Evolutionary conservation across 2,329 filamentous ascomycete species (phyloP), one percentile per base, ranked within the genome.

Genomic region (Phialophora macrospora): DNA sequence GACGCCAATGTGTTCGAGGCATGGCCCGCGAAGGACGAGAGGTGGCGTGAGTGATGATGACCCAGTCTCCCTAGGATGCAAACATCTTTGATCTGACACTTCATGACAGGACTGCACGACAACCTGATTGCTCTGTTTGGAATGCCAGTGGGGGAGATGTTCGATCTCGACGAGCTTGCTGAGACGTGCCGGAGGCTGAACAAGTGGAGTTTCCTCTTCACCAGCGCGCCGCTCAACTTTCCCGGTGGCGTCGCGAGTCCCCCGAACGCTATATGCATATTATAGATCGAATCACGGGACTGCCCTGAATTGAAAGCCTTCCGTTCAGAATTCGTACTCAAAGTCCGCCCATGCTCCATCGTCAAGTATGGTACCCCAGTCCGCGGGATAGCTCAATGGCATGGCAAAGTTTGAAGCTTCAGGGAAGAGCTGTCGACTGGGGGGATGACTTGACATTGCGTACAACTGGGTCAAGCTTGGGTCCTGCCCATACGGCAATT

Each of bases 1-100:
- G 89, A 92, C 73, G 78, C 82, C 17, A 84, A 83, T 24, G 81
- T 83, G 0, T 90, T 91, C 68, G 89, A 92, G 77, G 82, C 84
- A 0, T 85, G 86, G 76, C 87, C 88, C 1, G 83, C 85, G 14
- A 61, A 66, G 48, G 57, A 63, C 17, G 63, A 67, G 17, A 55
- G 34, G 52, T 63, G 46, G 28, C 46, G 62, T 63, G 46, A 55
- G 65, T 41, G 14, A 30, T n/a, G 68, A 8, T 67, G 6, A n/a
- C 38, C 7, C 22, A 26, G 17, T 9, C 30, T 30, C 28, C 28
- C 38, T 2, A 6, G 26, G 11, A 20, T 22, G 26, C 30, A 14
- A 14, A 28, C 14, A 4, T n/a, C 8, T 20, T 24, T 22, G 24
- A 44, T 38, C 54, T 56, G 32, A 17, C 57, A 67, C 5, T 63